Base-by-base conservation (phyloP, 768 basidiomycete genomes). In the Boletus vinaceobasis region DNA sequence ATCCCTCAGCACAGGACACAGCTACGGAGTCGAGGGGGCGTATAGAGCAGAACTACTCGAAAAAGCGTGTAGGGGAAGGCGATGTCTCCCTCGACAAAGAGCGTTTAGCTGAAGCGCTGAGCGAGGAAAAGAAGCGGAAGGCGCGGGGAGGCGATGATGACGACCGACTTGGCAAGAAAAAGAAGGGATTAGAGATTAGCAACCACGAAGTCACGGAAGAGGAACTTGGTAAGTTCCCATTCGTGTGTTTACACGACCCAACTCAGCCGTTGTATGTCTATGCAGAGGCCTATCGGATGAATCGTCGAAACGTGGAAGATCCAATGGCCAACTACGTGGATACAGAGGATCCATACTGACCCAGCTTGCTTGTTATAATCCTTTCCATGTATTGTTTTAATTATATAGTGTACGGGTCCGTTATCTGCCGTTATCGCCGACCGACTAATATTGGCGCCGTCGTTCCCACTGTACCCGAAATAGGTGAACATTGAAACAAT, bases 291-390 rank as follows among this genome's bases (percentile, higher is more conserved):
- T 97, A 95, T 71, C 82, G 93, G 54, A 86, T 93, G 82, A 79
- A 70, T 29, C 81, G 79, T 60, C 81, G 83, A 48, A 79, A 82
- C 1, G 75, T 78, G 45, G 90, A 93, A 54, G 93, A 97, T 71
- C 93, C 93, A 4, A 97, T 97, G 93, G 89, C 90, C 38, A 91
- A 90, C 69, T 93, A 94, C 67, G 79, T 91, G 48, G 93, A 93
- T 69, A 60, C 70, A 42, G 83, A 81, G 47, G 57, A 62, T 55
- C 19, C 33, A 42, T 64, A 53, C 43, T 66, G 49, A 63, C 14
- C 11, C 21, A 21, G 1, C n/a, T 19, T 37, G 37, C 19, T 7
- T 38, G 19, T 9, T 19, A 4, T 14, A 38, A 10, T 38, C 7
- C 15, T 37, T 37, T 36, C 6, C 15, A 5, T 15, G 4, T 23